Base-by-base conservation (phyloP, 306 rosid genomes). In the Castanopsis chinensis region DNA sequence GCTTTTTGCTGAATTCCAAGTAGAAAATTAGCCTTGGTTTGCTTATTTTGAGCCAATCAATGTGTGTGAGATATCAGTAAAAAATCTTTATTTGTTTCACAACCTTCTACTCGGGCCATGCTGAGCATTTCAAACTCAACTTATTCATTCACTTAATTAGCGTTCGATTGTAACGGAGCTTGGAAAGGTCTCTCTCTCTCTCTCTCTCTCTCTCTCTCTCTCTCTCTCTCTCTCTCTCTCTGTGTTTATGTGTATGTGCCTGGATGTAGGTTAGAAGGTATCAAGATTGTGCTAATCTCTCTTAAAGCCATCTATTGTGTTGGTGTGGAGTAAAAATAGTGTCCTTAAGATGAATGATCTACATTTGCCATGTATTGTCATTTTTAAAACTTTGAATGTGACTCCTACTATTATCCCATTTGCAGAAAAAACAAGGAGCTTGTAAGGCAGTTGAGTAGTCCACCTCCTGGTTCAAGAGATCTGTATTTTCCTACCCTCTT, bases 371-470 rank as follows among this genome's bases (percentile, higher is more conserved):
- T 30, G 13, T 49, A 49, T 49, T 49, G 4, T 14, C 17, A 49
- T 49, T 13, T 49, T 10, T 13, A 49, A 49, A 49, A 43, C 45
- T 27, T 55, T 0, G 58, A 41, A 35, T 55, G 27, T 69, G 54
- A 70, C 41, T 53, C 33, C 52, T 3, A 37, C 43, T 37, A 14
- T 41, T 83, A 58, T 60, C 43, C 56, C 59, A 30, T 43, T 43
- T 80, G 64, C 84, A 87, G 94, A 84, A 82, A 76, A 53, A 92
- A 92, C 84, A 79, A 80, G 64, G 84, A 77, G 45, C 71, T 88
- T 21, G 87, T 83, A 63, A 83, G 83, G 75, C 86, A 83, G 75
- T 72, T 80, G 78, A 88, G 88, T 81, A 70, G 79, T 37, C 97
- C 94, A 35, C 18, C 83, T 55, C 76, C 90, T 1, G 84, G 84